Evolutionary conservation across 139 green algal species (phyloP).

Genomic region (Auxenochlorella protothecoides): DNA sequence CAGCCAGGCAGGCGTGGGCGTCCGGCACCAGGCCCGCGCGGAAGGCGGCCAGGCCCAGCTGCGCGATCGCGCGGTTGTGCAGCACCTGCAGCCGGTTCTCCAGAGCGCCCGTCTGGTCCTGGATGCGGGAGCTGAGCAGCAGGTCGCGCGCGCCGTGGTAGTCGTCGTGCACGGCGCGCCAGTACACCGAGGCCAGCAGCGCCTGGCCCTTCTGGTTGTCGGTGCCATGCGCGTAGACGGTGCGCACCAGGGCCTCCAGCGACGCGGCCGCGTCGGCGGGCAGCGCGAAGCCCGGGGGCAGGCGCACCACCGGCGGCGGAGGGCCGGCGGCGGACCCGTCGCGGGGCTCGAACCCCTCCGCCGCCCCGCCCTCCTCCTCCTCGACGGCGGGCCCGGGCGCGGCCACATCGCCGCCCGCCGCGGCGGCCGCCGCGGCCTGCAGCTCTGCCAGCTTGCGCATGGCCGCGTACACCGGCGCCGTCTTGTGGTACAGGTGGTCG

Average conservation of each 20-base stretch:
- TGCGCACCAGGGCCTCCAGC: slow-evolving; percentile 48
- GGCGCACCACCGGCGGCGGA: slow-evolving; percentile 41
- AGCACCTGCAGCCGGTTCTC: slow-evolving; percentile 82
- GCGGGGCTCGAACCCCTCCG: slow-evolving; percentile 11
- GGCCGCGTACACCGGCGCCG: slow-evolving; percentile 63
- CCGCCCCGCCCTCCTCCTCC: slow-evolving; percentile 40
- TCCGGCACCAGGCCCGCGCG: slow-evolving; percentile 75
- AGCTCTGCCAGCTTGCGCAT: slow-evolving; percentile 60
- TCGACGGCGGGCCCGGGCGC: not conserved
- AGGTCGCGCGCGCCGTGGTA: slow-evolving; percentile 87
- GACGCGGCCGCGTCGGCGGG: slow-evolving; percentile 5
- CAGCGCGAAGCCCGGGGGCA: slow-evolving; percentile 36
- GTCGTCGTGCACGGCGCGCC: slow-evolving; percentile 75
- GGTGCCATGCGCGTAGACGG: slow-evolving; percentile 84
- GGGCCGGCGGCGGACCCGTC: slow-evolving; percentile 22
- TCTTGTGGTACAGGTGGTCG: slow-evolving; percentile 99
- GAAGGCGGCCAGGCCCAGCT: slow-evolving; percentile 94
- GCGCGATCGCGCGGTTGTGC: slow-evolving; percentile 92
- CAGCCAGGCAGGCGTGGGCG: slow-evolving; percentile 77
- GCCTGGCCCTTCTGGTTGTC: slow-evolving; percentile 94
- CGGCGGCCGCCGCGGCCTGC: slow-evolving; percentile 25
- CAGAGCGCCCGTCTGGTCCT: slow-evolving; percentile 47
- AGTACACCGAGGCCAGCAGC: slow-evolving; percentile 94
- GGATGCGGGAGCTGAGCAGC: slow-evolving; percentile 94
- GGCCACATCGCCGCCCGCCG: slow-evolving; percentile 10